phyloP scores from a whole-genome alignment of 2,329 filamentous ascomycete species.

The Trichophyton mentagrophytes region DNA sequence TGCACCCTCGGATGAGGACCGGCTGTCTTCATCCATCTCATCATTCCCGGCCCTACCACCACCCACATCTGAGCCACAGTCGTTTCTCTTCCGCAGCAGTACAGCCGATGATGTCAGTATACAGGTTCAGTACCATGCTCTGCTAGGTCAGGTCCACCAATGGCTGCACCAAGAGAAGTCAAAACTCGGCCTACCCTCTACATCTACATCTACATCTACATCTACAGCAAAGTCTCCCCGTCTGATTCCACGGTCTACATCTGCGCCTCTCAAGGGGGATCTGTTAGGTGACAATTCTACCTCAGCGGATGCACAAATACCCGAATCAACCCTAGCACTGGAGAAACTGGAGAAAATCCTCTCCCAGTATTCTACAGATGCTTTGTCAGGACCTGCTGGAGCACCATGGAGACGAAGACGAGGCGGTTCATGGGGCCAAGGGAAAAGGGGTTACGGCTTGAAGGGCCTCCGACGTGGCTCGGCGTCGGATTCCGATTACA shows the following conservation, averaged over 20 bases:
- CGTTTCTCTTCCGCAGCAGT: neutral
- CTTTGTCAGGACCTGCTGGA: constrained; percentile 16
- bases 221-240: constrained; percentile 16
- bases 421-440: constrained; percentile 5
- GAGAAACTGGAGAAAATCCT: constrained; percentile 68
- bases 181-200: constrained; percentile 45
- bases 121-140: constrained; percentile 18
- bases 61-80: neutral
- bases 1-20: neutral
- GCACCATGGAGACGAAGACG: constrained; percentile 13
- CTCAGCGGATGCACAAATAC: constrained; percentile 32
- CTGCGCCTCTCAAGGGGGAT: neutral
- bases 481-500: constrained; percentile 75
- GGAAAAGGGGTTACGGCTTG: constrained; percentile 15
- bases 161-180: constrained; percentile 74
- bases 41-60: neutral
- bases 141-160: constrained; percentile 62
- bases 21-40: neutral
- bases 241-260: neutral
- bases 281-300: neutral
- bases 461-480: constrained; percentile 32
- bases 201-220: constrained; percentile 24
- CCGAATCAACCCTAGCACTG: constrained; percentile 60
- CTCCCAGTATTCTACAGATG: constrained; percentile 24
- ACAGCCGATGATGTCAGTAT: constrained; percentile 5